A percentile compares a stretch with the other conserved stretches of the same genome.
Evolutionary conservation across 371 early-diverging fungal genomes (phyloP).

Genomic region (Rhizomucor miehei): DNA sequence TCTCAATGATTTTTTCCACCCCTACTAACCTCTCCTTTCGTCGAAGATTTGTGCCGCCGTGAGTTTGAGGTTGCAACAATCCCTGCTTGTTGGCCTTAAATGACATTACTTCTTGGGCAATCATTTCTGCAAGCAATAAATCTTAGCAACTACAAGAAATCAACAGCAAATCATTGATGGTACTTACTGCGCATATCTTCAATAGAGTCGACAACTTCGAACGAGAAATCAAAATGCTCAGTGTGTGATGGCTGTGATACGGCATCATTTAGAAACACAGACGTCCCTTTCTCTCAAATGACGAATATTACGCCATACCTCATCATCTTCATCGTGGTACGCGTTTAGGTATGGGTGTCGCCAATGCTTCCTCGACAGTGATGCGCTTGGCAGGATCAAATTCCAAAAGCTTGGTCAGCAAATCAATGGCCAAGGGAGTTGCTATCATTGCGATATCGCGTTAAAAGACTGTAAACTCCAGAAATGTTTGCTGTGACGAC

Average conservation of each 20-base stretch:
- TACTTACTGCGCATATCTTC: constrained; percentile 84
- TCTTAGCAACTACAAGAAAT: not conserved
- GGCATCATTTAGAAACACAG: not conserved
- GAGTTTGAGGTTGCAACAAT: constrained; percentile 17
- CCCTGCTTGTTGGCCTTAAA: constrained; percentile 49
- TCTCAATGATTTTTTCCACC: not conserved
- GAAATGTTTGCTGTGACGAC: not conserved
- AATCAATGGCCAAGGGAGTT: constrained; percentile 72
- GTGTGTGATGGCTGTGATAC: constrained; percentile 52
- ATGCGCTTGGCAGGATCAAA: constrained; percentile 84
- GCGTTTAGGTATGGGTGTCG: constrained; percentile 77
- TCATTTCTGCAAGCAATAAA: constrained; percentile 60
- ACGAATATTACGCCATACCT: constrained; percentile 30
- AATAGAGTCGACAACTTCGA: constrained; percentile 83
- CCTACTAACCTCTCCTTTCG: constrained; percentile 40
- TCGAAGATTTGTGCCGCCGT: constrained; percentile 32
- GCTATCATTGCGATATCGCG: constrained; percentile 24
- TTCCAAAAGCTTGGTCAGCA: constrained; percentile 74
- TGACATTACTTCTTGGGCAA: constrained; percentile 84
- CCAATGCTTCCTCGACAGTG: constrained; percentile 77
- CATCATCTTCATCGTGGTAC: constrained; percentile 79
- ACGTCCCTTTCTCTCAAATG: not conserved
- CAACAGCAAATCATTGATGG: not conserved
- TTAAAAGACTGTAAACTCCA: constrained; percentile 27
- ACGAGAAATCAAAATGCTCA: constrained; percentile 86